These are phyloP conservation scores for Fonsecaea multimorphosa DNA, from an alignment of 2,329 filamentous ascomycete species.

Conservation along the genomic window DNA sequence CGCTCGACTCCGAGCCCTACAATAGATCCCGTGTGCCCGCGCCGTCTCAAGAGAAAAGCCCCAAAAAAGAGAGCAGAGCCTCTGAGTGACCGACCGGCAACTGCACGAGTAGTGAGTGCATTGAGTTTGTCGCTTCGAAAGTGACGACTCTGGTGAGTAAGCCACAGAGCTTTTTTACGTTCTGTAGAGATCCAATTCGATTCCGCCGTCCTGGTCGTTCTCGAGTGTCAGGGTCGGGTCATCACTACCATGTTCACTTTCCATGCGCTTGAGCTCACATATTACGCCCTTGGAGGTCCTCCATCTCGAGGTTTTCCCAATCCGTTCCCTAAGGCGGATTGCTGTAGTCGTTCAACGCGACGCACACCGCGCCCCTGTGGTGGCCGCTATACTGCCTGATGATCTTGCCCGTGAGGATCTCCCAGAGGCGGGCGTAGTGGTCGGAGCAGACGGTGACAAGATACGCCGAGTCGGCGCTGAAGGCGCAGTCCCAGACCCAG, in stretches of 20 bases:
- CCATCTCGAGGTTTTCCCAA: neutral
- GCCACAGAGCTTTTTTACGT: neutral
- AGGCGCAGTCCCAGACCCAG: constrained; percentile 98
- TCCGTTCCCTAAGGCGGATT: constrained; percentile 35
- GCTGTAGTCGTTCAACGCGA: constrained; percentile 85
- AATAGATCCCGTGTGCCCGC: neutral
- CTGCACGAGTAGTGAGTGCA: neutral
- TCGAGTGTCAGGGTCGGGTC: neutral
- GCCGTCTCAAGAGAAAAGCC: too few species aligned
- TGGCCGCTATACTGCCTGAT: constrained; percentile 96
- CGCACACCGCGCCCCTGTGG: constrained; percentile 88
- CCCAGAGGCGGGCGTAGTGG: constrained; percentile 91
- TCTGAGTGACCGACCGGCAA: neutral
- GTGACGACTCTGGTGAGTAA: neutral
- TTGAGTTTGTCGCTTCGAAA: neutral
- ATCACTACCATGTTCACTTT: neutral
- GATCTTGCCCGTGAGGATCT: constrained; percentile 82
- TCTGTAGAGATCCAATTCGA: neutral
- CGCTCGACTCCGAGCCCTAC: neutral
- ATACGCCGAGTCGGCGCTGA: constrained; percentile 90
- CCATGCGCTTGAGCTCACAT: neutral
- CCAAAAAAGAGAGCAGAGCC: too few species aligned
- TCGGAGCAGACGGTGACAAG: constrained; percentile 92
- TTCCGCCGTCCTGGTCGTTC: neutral
- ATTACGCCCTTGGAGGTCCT: too few species aligned